Evolutionary conservation across 768 basidiomycete species (phyloP).

Genomic region (Leucogyrophana mollusca): DNA sequence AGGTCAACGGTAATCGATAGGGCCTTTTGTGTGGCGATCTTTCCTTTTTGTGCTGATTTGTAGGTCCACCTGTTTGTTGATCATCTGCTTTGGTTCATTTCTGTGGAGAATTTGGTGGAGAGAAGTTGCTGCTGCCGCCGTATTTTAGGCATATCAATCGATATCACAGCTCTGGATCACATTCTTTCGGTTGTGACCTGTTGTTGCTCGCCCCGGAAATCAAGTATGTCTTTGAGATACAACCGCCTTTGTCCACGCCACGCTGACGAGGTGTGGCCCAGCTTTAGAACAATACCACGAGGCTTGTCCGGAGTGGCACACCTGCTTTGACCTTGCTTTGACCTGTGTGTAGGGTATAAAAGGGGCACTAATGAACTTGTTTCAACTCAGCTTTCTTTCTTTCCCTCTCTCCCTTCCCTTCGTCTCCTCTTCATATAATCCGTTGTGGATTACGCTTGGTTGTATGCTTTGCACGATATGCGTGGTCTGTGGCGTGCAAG

Average conservation of each 20-base stretch:
- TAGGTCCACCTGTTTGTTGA: neutral
- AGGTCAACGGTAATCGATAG: too few relatives aligned
- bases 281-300: neutral
- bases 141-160: neutral
- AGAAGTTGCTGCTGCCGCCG: neutral
- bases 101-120: neutral
- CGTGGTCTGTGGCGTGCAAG: neutral
- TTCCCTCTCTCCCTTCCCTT: neutral
- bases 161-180: too few relatives aligned
- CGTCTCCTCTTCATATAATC: neutral
- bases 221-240: neutral
- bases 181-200: too few relatives aligned
- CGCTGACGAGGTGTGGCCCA: neutral
- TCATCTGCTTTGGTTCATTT: neutral
- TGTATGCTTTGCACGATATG: neutral
- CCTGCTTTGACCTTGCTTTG: constrained; percentile 12
- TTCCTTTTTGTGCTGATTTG: neutral
- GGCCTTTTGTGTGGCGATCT: neutral
- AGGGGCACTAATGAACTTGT: neutral
- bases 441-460: neutral
- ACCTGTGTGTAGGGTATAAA: constrained; percentile 2
- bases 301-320: neutral
- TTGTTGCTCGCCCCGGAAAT: too few relatives aligned
- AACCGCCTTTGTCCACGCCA: neutral
- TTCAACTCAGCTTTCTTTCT: neutral